Percentiles rank a stretch among this genome's conserved stretches.
These are phyloP conservation scores for Teratosphaeria zuluensis DNA, from an alignment of 2,329 filamentous ascomycete genomes.

Conservation along the genomic window DNA sequence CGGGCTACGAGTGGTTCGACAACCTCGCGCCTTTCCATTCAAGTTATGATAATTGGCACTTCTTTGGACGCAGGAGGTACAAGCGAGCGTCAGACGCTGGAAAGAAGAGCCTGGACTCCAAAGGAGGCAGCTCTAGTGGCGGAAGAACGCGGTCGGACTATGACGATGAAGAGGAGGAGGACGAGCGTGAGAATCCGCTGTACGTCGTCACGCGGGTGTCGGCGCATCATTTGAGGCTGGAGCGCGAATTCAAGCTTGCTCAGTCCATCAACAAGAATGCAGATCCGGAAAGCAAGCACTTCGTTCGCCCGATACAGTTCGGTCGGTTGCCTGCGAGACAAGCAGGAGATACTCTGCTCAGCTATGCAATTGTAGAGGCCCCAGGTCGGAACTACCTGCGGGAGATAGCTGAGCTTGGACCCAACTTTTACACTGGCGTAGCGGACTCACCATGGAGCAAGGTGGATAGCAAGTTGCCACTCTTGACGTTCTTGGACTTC, in stretches of 20 bases:
- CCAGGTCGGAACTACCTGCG: constrained; percentile 65
- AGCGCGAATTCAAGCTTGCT: constrained; percentile 77
- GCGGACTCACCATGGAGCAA: constrained; percentile 13
- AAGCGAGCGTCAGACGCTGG: constrained; percentile 23
- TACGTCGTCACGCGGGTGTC: constrained; percentile 75
- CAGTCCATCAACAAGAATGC: constrained; percentile 50
- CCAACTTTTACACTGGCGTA: constrained; percentile 36
- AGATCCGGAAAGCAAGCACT: constrained; percentile 56
- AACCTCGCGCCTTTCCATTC: constrained; percentile 37
- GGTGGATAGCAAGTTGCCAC: constrained; percentile 45
- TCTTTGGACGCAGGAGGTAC: constrained; percentile 44
- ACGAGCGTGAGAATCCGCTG: constrained; percentile 16
- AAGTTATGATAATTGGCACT: constrained; percentile 77
- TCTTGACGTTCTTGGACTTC: constrained; percentile 77
- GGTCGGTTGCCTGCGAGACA: constrained; percentile 59
- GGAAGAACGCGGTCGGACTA: constrained; percentile 18
- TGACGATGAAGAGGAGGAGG: constrained; percentile 14
- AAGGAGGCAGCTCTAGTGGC: constrained; percentile 15
- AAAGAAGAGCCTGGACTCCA: constrained; percentile 11
- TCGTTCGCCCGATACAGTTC: constrained; percentile 71
- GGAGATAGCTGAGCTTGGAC: constrained; percentile 66
- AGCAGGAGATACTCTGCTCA: constrained; percentile 59
- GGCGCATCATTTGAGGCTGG: constrained; percentile 69
- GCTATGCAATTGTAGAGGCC: constrained; percentile 72
- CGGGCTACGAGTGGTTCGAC: constrained; percentile 29